These are phyloP conservation scores for Verticillium longisporum DNA, from an alignment of 2,329 filamentous ascomycete species.

Conservation along the genomic window DNA sequence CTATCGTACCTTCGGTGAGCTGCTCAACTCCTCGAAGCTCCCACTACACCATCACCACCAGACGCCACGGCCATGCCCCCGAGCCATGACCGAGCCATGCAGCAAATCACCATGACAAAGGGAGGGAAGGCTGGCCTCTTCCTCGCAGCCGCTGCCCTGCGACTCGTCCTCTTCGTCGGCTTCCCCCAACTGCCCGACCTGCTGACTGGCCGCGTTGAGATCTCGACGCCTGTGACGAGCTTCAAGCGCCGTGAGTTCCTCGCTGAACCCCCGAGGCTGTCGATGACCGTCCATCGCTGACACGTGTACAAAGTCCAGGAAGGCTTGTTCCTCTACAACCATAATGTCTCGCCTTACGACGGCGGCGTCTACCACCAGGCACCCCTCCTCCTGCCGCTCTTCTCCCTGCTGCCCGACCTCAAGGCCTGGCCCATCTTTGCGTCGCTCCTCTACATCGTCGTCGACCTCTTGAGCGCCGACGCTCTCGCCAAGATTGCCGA, in stretches of 20 bases:
- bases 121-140: slow-evolving; percentile 53
- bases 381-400: slow-evolving; percentile 83
- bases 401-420: slow-evolving; percentile 75
- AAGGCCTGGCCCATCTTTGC: slow-evolving; percentile 64
- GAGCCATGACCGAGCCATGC: slow-evolving; percentile 11
- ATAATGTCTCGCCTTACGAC: slow-evolving; percentile 95
- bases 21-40: slow-evolving; percentile 4
- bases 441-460: slow-evolving; percentile 68
- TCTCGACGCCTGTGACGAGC: slow-evolving; percentile 94
- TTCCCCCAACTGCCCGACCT: slow-evolving; percentile 82
- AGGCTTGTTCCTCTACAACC: slow-evolving; percentile 89
- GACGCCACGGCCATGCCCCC: slow-evolving; percentile 1
- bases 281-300: neutral
- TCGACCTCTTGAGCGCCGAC: slow-evolving; percentile 78
- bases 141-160: slow-evolving; percentile 66
- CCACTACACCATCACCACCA: slow-evolving; percentile 3
- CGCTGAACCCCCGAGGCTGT: neutral
- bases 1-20: neutral
- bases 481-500: slow-evolving; percentile 74
- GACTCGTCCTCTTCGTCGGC: slow-evolving; percentile 69
- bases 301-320: slow-evolving; percentile 66
- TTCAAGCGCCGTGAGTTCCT: slow-evolving; percentile 80
- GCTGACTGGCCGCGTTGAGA: slow-evolving; percentile 85
- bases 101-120: slow-evolving; percentile 25
- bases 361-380: slow-evolving; percentile 80